Conservation (phyloP, 2,329 filamentous ascomycete genomes). For the Cercospora janseana region DNA sequence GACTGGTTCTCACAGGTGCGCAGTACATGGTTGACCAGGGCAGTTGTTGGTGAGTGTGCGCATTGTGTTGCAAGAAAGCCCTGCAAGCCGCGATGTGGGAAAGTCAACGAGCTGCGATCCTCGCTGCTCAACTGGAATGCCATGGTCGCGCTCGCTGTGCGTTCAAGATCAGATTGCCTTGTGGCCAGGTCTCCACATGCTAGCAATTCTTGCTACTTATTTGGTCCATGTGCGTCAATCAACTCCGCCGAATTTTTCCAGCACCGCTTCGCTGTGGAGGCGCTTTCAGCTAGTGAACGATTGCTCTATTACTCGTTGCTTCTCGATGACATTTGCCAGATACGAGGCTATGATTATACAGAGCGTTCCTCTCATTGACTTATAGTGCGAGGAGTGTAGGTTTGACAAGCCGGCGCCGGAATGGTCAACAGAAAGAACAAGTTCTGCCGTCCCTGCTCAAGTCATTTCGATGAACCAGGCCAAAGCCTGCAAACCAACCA, state of each 20-base stretch:
- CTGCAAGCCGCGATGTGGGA: neutral
- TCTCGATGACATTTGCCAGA: too few species aligned
- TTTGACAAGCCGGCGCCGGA: too few species aligned
- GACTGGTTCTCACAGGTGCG: neutral
- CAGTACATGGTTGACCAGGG: constrained; percentile 1
- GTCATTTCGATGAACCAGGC: constrained; percentile 4
- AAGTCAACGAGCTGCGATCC: neutral
- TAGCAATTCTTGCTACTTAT: too few species aligned
- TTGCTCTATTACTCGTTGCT: too few species aligned
- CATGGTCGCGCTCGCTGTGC: neutral
- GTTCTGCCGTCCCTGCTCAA: neutral
- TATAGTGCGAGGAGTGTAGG: too few species aligned
- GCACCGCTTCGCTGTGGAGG: too few species aligned
- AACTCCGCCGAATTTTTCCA: too few species aligned
- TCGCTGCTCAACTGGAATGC: constrained; percentile 1
- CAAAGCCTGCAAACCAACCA: constrained; percentile 4
- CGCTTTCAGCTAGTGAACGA: too few species aligned
- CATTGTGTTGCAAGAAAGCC: neutral
- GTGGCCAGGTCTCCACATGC: too few species aligned
- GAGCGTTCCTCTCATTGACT: neutral
- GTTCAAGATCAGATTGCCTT: too few species aligned
- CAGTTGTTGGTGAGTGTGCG: constrained; percentile 4
- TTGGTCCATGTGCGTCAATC: too few species aligned
- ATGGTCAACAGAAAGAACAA: neutral
- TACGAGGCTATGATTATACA: too few species aligned